These are phyloP conservation scores for Colletotrichum eleusines DNA, from an alignment of 2,329 filamentous ascomycete genomes.

Conservation along the genomic window DNA sequence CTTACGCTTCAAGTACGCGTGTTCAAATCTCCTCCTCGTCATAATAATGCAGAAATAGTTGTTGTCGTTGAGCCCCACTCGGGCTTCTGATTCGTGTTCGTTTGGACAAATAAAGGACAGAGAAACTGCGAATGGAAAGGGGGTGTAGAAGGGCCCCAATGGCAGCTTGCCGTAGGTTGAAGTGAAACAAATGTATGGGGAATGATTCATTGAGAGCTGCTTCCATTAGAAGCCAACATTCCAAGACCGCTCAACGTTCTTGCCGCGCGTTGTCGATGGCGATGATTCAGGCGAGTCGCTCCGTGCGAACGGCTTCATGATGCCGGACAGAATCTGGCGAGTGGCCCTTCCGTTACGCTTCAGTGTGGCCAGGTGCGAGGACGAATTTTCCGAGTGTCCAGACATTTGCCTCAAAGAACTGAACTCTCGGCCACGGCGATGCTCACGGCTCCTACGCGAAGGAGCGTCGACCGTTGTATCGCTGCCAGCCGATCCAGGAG, in stretches of 20 bases:
- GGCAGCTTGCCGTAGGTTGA: background rate
- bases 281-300: slow-evolving; percentile 55
- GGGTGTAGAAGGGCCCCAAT: too few species aligned
- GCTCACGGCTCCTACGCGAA: slow-evolving; percentile 38
- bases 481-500: slow-evolving; percentile 45
- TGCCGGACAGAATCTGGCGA: slow-evolving; percentile 57
- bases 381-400: slow-evolving; percentile 43
- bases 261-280: slow-evolving; percentile 32
- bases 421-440: slow-evolving; percentile 39
- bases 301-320: slow-evolving; percentile 58
- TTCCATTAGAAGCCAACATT: slow-evolving; percentile 24
- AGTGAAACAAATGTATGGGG: background rate
- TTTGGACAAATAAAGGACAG: slow-evolving; percentile 13
- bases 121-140: slow-evolving; percentile 11
- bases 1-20: slow-evolving; percentile 25
- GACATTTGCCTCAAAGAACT: slow-evolving; percentile 41
- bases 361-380: slow-evolving; percentile 45
- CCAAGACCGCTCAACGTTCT: slow-evolving; percentile 38
- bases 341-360: slow-evolving; percentile 52
- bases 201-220: background rate
- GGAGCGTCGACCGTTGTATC: slow-evolving; percentile 35
- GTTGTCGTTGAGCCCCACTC: slow-evolving; percentile 22
- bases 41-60: slow-evolving; percentile 27
- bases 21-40: slow-evolving; percentile 31
- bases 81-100: slow-evolving; percentile 26